phyloP scores from a whole-genome alignment of 768 basidiomycete genomes.

The Mycena venus region DNA sequence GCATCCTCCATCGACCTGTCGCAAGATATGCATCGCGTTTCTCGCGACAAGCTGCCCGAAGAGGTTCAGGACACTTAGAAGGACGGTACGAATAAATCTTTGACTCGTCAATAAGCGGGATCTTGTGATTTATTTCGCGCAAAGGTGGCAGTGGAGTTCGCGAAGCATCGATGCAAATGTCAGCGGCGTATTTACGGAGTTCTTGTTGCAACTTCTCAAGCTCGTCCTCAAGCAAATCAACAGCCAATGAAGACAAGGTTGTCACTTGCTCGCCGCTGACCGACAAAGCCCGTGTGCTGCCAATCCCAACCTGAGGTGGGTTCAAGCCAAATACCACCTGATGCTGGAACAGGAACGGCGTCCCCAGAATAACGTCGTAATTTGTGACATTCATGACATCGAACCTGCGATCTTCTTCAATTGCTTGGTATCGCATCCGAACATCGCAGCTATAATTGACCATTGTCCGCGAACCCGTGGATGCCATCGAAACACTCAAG shows the following conservation, averaged over 20 bases:
- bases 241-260: slow-evolving; percentile 6
- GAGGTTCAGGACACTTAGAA: slow-evolving; percentile 43
- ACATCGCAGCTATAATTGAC: slow-evolving; percentile 39
- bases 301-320: slow-evolving; percentile 24
- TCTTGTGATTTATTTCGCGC: not conserved
- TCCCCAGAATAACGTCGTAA: slow-evolving; percentile 49
- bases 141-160: not conserved
- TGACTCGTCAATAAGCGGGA: not conserved
- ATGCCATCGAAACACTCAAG: slow-evolving; percentile 45
- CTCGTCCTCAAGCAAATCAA: slow-evolving; percentile 1
- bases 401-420: slow-evolving; percentile 38
- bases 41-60: slow-evolving; percentile 18
- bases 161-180: slow-evolving; percentile 27
- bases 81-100: slow-evolving; percentile 37
- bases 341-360: slow-evolving; percentile 44
- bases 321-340: slow-evolving; percentile 27
- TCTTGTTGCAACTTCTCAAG: slow-evolving; percentile 15
- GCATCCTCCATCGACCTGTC: slow-evolving; percentile 39
- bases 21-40: slow-evolving; percentile 35
- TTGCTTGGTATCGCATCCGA: slow-evolving; percentile 39
- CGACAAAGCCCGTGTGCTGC: not conserved
- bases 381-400: slow-evolving; percentile 46
- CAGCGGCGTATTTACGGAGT: slow-evolving; percentile 19
- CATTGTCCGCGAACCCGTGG: slow-evolving; percentile 43
- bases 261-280: slow-evolving; percentile 17